Conservation (phyloP, 1,284 basidiomycete genomes). For the Boletus sp. region DNA sequence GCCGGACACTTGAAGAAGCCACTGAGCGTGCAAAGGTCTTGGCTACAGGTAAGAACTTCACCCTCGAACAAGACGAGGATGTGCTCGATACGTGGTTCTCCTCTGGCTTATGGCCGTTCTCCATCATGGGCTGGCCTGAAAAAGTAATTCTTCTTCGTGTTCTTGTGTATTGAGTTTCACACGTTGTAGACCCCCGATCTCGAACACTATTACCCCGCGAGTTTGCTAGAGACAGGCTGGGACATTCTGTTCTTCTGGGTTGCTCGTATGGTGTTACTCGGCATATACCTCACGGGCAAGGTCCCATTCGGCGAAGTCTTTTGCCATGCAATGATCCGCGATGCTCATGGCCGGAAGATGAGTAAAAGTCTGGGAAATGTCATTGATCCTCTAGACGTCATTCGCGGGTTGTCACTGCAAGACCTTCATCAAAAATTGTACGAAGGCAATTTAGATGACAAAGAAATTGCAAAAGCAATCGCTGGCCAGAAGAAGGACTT, state of each 20-base stretch:
- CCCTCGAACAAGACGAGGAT: slow-evolving; percentile 92
- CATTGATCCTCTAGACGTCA: slow-evolving; percentile 96
- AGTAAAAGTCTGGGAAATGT: slow-evolving; percentile 98
- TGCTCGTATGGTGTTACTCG: slow-evolving; percentile 96
- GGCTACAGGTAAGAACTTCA: slow-evolving; percentile 71
- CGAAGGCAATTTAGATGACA: slow-evolving; percentile 92
- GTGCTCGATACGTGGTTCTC: slow-evolving; percentile 99
- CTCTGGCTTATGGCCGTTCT: slow-evolving; percentile 97
- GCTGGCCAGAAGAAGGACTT: slow-evolving; percentile 98
- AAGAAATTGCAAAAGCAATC: slow-evolving; percentile 89
- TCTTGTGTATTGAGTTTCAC: slow-evolving; percentile 5
- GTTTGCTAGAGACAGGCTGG: slow-evolving; percentile 96
- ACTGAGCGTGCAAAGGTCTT: slow-evolving; percentile 71
- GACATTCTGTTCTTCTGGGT: slow-evolving; percentile 99
- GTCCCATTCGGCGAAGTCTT: slow-evolving; percentile 98
- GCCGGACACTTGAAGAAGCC: slow-evolving; percentile 78
- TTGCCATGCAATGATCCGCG: slow-evolving; percentile 98
- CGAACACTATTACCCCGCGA: slow-evolving; percentile 82
- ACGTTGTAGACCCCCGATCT: slow-evolving; percentile 64
- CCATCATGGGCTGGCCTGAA: slow-evolving; percentile 96
- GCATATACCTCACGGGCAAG: slow-evolving; percentile 82
- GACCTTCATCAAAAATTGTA: slow-evolving; percentile 85
- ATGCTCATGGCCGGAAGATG: slow-evolving; percentile 99
- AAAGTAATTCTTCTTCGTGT: slow-evolving; percentile 44
- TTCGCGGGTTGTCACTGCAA: slow-evolving; percentile 82